phyloP scores from a whole-genome alignment of 2,329 filamentous ascomycete species.

The Trichoderma pleuroti region DNA sequence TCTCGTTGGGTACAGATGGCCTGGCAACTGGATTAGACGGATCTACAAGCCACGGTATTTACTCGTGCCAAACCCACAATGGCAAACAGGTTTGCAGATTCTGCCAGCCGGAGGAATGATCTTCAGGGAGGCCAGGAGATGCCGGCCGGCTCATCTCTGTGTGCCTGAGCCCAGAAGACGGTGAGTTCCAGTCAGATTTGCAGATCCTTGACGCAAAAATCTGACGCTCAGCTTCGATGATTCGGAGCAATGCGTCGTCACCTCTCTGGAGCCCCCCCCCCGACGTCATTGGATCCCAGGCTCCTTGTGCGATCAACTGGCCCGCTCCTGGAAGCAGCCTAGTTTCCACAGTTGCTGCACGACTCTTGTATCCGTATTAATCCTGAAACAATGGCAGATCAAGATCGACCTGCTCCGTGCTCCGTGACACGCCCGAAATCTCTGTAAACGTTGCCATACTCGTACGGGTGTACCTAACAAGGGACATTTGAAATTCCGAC shows the following conservation, averaged over 20 bases:
- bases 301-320: slow-evolving; percentile 10
- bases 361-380: slow-evolving; percentile 7
- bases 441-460: not conserved
- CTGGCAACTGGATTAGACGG: not conserved
- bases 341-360: slow-evolving; percentile 5
- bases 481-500: not conserved
- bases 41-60: not conserved
- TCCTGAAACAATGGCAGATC: slow-evolving; percentile 27
- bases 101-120: slow-evolving; percentile 13
- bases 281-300: slow-evolving; percentile 18
- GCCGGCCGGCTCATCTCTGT: not conserved
- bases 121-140: slow-evolving; percentile 19
- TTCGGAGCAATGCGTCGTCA: slow-evolving; percentile 15
- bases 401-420: slow-evolving; percentile 23
- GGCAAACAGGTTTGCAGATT: slow-evolving; percentile 10
- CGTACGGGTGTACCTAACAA: slow-evolving; percentile 2
- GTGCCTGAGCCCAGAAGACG: slow-evolving; percentile 2
- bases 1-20: not conserved
- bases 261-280: not conserved
- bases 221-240: not conserved
- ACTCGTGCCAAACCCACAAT: not conserved
- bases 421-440: slow-evolving; percentile 9
- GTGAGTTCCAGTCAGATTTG: slow-evolving; percentile 3
- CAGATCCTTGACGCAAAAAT: slow-evolving; percentile 16
- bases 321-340: slow-evolving; percentile 13